These are phyloP conservation scores for Macroventuria anomochaeta DNA, from an alignment of 2,329 filamentous ascomycete genomes.

Conservation along the genomic window DNA sequence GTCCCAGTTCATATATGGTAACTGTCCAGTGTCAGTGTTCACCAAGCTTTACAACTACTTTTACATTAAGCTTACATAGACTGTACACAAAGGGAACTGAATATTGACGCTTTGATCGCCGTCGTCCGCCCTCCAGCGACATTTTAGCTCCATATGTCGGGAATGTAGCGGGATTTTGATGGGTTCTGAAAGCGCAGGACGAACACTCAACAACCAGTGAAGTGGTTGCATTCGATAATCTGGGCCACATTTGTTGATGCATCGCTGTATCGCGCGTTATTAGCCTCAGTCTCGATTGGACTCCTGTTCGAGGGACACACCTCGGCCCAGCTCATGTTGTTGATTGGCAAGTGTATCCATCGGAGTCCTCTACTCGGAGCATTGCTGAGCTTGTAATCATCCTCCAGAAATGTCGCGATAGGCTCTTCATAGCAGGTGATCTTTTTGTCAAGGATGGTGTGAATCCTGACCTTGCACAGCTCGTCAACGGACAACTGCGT, in stretches of 20 bases:
- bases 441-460: background rate
- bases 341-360: background rate
- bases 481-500: background rate
- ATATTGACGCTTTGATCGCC: background rate
- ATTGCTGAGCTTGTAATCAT: background rate
- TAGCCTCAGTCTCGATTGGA: background rate
- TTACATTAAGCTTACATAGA: background rate
- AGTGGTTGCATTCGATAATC: background rate
- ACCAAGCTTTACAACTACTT: too few relatives aligned
- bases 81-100: background rate
- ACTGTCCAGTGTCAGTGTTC: background rate
- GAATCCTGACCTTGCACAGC: background rate
- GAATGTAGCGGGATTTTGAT: background rate
- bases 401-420: background rate
- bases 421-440: background rate
- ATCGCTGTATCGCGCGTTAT: background rate
- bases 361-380: background rate
- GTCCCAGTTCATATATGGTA: background rate
- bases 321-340: background rate
- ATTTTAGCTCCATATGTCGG: background rate
- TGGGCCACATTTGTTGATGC: background rate
- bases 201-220: background rate
- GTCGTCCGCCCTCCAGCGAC: too few relatives aligned
- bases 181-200: background rate
- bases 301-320: background rate